Evolutionary conservation across 139 green algal species (phyloP).

Genomic region (Tetradesmus obliquus): DNA sequence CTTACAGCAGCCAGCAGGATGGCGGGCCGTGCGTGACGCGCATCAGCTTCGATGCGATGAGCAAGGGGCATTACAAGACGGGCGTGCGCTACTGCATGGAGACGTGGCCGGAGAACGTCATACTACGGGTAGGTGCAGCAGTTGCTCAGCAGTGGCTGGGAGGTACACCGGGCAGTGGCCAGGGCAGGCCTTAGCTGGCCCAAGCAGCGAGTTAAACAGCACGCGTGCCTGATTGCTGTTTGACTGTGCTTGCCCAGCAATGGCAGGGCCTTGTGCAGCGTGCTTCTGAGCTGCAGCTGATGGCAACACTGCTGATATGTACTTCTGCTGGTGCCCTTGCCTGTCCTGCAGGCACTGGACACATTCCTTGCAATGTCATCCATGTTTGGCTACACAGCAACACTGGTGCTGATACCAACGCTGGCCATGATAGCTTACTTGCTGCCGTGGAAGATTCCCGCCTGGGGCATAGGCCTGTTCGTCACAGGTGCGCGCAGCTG

Average conservation of each 20-base stretch:
- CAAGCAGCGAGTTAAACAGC: background rate
- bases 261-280: background rate
- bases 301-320: background rate
- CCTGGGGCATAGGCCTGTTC: slow-evolving; percentile 20
- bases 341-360: slow-evolving; percentile 21
- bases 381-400: slow-evolving; percentile 49
- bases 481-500: background rate
- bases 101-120: slow-evolving; percentile 13
- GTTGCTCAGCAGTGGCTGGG: background rate
- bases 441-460: background rate
- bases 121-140: background rate
- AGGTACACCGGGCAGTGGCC: background rate
- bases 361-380: slow-evolving; percentile 26
- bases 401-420: background rate
- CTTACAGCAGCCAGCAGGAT: background rate
- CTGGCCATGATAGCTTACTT: slow-evolving; percentile 10
- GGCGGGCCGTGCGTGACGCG: background rate
- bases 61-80: background rate
- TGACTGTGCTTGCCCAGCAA: too few species aligned
- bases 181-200: background rate
- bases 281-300: background rate
- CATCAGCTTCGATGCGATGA: background rate
- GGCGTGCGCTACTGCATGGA: slow-evolving; percentile 40
- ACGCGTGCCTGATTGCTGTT: background rate
- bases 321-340: background rate